Evolutionary conservation across 352 stramenopile genomes (phyloP).

Genomic region (Phytophthora foliorum): DNA sequence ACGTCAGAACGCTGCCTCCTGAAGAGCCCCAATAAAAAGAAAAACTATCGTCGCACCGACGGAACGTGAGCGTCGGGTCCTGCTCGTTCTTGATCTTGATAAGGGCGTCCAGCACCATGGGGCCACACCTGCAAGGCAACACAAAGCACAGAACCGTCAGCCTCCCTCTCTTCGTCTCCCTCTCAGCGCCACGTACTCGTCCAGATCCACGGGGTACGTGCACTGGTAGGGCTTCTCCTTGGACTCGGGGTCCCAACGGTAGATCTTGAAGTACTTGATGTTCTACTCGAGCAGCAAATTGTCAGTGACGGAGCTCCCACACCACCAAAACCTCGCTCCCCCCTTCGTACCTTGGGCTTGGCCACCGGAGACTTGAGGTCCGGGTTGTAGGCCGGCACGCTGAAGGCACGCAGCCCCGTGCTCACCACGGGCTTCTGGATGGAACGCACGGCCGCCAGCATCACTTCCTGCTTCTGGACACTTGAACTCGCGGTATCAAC

Average conservation of each 20-base stretch:
- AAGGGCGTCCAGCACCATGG: conserved; percentile 99
- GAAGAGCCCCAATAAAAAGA: neutral
- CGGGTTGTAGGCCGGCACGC: conserved; percentile 55
- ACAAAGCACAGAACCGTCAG: conserved; percentile 1
- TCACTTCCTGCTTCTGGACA: conserved; percentile 27
- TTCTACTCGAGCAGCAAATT: conserved; percentile 61
- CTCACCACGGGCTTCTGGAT: conserved; percentile 48
- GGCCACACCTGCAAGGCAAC: conserved; percentile 85
- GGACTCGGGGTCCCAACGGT: conserved; percentile 98
- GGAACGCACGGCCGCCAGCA: conserved; percentile 42
- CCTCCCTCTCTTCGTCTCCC: neutral
- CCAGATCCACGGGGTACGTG: conserved; percentile 98
- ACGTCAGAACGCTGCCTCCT: conserved; percentile 1
- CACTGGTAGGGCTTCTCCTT: conserved; percentile 95
- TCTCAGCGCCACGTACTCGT: conserved; percentile 87
- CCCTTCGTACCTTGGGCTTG: conserved; percentile 75
- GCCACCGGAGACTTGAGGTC: conserved; percentile 80
- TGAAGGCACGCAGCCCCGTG: conserved; percentile 64
- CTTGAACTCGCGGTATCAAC: conserved; percentile 19
- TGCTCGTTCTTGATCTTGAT: conserved; percentile 99
- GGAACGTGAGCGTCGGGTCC: conserved; percentile 99
- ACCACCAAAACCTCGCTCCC: conserved; percentile 25
- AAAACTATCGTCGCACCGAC: conserved; percentile 62
- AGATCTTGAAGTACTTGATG: conserved; percentile 99
- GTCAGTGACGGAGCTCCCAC: neutral